These are phyloP conservation scores for Viola odorata DNA, from an alignment of 345 rosid species.

Conservation along the genomic window DNA sequence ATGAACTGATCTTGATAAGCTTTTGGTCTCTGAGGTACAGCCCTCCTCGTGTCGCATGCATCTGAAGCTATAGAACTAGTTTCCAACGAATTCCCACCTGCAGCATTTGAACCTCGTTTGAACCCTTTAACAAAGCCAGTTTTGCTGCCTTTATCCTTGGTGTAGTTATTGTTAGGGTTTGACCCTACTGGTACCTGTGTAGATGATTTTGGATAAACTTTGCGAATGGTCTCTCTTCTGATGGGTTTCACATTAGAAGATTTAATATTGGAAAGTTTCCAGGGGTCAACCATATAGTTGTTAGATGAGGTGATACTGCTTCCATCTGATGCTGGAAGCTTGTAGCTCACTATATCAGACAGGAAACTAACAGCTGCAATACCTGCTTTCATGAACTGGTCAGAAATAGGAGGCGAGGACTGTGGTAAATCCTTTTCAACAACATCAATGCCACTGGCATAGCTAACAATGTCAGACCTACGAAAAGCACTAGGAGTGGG, in stretches of 20 bases:
- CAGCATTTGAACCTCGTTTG: conserved; percentile 38
- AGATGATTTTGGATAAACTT: conserved; percentile 49
- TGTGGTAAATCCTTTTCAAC: conserved; percentile 29
- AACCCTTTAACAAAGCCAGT: conserved; percentile 35
- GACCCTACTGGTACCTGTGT: conserved; percentile 31
- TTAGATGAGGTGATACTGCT: conserved; percentile 29
- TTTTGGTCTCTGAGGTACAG: conserved; percentile 33
- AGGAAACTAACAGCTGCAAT: conserved; percentile 55
- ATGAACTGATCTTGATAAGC: conserved; percentile 31
- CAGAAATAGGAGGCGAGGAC: conserved; percentile 47
- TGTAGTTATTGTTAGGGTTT: conserved; percentile 25
- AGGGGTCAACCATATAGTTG: conserved; percentile 58
- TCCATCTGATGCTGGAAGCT: conserved; percentile 54
- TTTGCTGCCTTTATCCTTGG: conserved; percentile 42
- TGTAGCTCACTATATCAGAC: conserved; percentile 62
- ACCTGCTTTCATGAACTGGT: conserved; percentile 70
- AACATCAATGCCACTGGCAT: conserved; percentile 38
- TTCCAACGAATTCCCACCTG: conserved; percentile 27
- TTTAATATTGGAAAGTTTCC: conserved; percentile 41
- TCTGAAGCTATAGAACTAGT: conserved; percentile 19
- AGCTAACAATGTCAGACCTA: conserved; percentile 42
- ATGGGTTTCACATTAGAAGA: conserved; percentile 47
- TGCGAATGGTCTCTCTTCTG: conserved; percentile 45
- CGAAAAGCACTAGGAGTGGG: conserved; percentile 36
- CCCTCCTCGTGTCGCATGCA: conserved; percentile 40